Conservation (phyloP, 768 basidiomycete genomes). For the Auriscalpium microsporum region DNA sequence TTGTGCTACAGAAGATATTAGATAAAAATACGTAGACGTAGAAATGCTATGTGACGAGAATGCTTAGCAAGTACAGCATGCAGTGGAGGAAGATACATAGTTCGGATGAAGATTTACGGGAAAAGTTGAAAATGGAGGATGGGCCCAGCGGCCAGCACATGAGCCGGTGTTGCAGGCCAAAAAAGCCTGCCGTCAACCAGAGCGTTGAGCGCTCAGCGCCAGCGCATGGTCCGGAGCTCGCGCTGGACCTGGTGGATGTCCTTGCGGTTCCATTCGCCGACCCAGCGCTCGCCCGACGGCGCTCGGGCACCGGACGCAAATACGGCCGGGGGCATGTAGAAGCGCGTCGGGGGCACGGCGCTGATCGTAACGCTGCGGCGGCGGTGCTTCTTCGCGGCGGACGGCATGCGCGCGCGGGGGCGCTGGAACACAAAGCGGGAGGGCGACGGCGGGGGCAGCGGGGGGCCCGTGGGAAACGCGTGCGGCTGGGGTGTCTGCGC, state of each 20-base stretch:
- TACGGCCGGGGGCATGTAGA: neutral
- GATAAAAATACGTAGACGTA: no score
- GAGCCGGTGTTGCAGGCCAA: no score
- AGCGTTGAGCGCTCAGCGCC: neutral
- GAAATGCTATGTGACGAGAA: no score
- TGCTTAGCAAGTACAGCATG: no score
- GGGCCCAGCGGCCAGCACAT: no score
- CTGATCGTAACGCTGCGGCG: slow-evolving; percentile 8
- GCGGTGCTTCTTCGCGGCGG: neutral
- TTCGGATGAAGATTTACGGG: no score
- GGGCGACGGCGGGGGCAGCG: neutral
- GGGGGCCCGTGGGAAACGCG: neutral
- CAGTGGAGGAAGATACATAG: no score
- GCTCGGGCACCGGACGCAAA: slow-evolving; percentile 10
- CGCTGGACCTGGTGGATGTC: slow-evolving; percentile 12
- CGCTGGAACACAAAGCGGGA: neutral
- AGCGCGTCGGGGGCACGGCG: neutral
- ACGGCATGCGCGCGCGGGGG: neutral
- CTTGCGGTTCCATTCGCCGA: slow-evolving; percentile 14
- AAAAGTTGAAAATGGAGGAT: no score
- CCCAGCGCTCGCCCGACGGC: slow-evolving; percentile 11
- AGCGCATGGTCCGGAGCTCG: slow-evolving; percentile 27
- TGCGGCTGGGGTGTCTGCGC: neutral
- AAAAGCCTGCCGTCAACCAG: no score
- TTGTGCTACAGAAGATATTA: no score